Evolutionary conservation across 2,329 filamentous ascomycete species (phyloP).

Genomic region (Aaosphaeria arxii): DNA sequence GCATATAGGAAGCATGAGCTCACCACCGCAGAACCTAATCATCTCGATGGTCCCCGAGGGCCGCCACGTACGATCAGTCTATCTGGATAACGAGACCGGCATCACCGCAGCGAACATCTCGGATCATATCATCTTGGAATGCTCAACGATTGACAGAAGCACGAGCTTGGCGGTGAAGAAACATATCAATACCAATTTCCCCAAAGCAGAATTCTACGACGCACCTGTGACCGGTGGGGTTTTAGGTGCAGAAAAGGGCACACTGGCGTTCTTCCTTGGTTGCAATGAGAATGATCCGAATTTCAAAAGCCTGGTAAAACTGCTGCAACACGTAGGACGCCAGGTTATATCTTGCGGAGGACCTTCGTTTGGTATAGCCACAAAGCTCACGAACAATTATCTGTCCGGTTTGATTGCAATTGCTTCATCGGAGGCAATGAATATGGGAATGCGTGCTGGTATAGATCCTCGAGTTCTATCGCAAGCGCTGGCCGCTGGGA

Average conservation of each 20-base stretch:
- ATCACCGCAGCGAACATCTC: constrained; percentile 32
- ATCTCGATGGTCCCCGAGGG: constrained; percentile 50
- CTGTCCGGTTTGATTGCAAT: constrained; percentile 53
- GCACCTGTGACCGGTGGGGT: constrained; percentile 49
- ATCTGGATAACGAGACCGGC: constrained; percentile 38
- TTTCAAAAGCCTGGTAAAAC: constrained; percentile 19
- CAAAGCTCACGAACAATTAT: constrained; percentile 58
- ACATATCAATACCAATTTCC: constrained; percentile 18
- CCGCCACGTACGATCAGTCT: constrained; percentile 44
- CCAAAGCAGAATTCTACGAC: constrained; percentile 42
- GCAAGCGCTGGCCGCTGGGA: constrained; percentile 44
- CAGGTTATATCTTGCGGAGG: constrained; percentile 52
- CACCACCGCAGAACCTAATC: constrained; percentile 45
- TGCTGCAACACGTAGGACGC: constrained; percentile 48
- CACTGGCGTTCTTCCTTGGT: constrained; percentile 49
- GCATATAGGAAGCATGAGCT: too few species aligned
- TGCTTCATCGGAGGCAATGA: constrained; percentile 53
- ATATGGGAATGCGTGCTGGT: constrained; percentile 53
- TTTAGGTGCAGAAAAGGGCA: constrained; percentile 44
- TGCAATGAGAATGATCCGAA: neutral
- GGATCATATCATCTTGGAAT: constrained; percentile 48
- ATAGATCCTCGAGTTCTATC: constrained; percentile 49
- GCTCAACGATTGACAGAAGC: constrained; percentile 49
- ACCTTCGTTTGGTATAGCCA: constrained; percentile 49
- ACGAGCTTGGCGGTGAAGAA: constrained; percentile 41